Conservation (phyloP, 768 basidiomycete genomes). For the Harrya chromipes region DNA sequence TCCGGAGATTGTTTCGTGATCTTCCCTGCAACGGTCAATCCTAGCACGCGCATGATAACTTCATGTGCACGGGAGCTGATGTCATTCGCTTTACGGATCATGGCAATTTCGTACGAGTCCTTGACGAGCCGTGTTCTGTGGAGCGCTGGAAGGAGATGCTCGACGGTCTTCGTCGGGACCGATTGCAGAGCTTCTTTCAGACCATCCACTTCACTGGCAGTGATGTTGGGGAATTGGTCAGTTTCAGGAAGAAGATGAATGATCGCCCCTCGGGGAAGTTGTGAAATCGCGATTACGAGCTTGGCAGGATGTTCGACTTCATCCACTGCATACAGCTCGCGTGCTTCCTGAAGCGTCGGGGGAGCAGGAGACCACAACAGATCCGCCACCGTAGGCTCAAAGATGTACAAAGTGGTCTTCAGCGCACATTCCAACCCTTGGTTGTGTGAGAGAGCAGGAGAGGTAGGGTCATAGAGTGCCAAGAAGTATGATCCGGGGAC, state of each 20-base stretch:
- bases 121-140: slow-evolving; percentile 81
- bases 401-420: slow-evolving; percentile 70
- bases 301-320: slow-evolving; percentile 46
- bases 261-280: slow-evolving; percentile 48
- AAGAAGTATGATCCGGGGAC: slow-evolving; percentile 71
- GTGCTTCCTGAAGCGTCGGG: slow-evolving; percentile 58
- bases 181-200: slow-evolving; percentile 5
- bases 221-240: slow-evolving; percentile 19
- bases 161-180: slow-evolving; percentile 7
- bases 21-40: slow-evolving; percentile 60
- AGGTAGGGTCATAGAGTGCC: slow-evolving; percentile 48
- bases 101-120: slow-evolving; percentile 64
- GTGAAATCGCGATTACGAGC: slow-evolving; percentile 46
- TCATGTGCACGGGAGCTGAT: slow-evolving; percentile 92
- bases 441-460: slow-evolving; percentile 20
- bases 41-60: slow-evolving; percentile 87
- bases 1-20: slow-evolving; percentile 42
- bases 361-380: slow-evolving; percentile 91
- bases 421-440: slow-evolving; percentile 37
- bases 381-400: slow-evolving; percentile 66
- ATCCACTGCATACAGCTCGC: slow-evolving; percentile 58
- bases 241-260: slow-evolving; percentile 61
- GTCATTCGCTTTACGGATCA: slow-evolving; percentile 75
- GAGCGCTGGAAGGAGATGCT: slow-evolving; percentile 73
- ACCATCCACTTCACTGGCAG: slow-evolving; percentile 4